A percentile compares a stretch with the other conserved stretches of the same genome.
These are phyloP conservation scores for Zoysia matrella DNA, from an alignment of 202 grass and related monocot genomes.

Conservation along the genomic window DNA sequence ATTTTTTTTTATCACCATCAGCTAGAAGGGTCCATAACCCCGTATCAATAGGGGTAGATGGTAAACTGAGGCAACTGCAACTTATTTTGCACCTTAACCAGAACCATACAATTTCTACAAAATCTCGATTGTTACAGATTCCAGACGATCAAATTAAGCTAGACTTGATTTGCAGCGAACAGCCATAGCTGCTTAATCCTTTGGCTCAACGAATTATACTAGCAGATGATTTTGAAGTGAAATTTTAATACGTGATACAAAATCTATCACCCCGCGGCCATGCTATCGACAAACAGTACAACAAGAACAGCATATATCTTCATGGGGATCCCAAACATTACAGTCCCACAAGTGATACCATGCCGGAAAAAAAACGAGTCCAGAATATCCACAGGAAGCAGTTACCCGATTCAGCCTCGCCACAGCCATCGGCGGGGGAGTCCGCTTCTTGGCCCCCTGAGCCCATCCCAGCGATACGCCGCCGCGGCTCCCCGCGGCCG, in stretches of 20 bases:
- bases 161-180: not conserved
- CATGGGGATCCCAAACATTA: not conserved
- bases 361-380: not conserved
- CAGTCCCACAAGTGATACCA: not conserved
- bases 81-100: slow-evolving; percentile 1
- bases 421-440: not conserved
- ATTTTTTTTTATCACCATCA: not conserved
- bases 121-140: not conserved
- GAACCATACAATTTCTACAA: not conserved
- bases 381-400: slow-evolving; percentile 24
- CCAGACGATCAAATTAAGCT: not conserved
- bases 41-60: not conserved
- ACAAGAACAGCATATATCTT: not conserved
- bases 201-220: not conserved
- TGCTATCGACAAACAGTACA: not conserved
- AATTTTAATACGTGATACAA: not conserved
- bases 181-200: not conserved
- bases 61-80: not conserved
- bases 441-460: not conserved
- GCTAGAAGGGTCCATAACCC: not conserved
- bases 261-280: not conserved
- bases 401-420: slow-evolving; percentile 32
- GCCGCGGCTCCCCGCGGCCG: not conserved
- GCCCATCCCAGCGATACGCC: slow-evolving; percentile 1
- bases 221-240: not conserved